Conservation (phyloP, 805 yeast species). For the Blastobotrys peoriensis region DNA sequence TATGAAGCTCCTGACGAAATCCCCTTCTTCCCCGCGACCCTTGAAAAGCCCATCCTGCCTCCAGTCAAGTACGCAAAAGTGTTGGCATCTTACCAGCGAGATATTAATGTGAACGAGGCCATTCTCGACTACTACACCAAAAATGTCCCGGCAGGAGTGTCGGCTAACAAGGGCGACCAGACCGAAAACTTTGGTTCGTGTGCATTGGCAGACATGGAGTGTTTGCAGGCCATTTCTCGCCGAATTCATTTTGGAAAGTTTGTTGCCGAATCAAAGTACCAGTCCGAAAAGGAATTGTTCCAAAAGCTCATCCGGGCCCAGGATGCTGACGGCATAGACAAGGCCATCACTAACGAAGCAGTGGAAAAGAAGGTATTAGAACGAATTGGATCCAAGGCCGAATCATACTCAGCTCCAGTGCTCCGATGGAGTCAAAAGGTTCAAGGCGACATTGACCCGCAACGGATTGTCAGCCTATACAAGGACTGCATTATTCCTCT, state of each 20-base stretch:
- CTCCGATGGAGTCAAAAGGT: constrained; percentile 57
- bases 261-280: constrained; percentile 94
- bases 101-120: constrained; percentile 66
- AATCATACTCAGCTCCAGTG: constrained; percentile 85
- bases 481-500: constrained; percentile 86
- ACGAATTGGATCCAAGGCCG: constrained; percentile 74
- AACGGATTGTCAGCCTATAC: constrained; percentile 74
- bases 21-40: constrained; percentile 73
- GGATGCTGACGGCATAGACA: constrained; percentile 69
- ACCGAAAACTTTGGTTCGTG: constrained; percentile 84
- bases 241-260: constrained; percentile 96
- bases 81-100: constrained; percentile 66
- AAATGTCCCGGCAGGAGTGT: constrained; percentile 68
- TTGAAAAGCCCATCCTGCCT: constrained; percentile 71
- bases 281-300: constrained; percentile 56
- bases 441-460: constrained; percentile 75
- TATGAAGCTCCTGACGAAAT: constrained; percentile 92
- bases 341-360: constrained; percentile 75
- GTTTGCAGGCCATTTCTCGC: constrained; percentile 80
- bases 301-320: constrained; percentile 55
- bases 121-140: constrained; percentile 64
- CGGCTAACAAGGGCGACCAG: constrained; percentile 56
- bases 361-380: constrained; percentile 82
- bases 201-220: constrained; percentile 76
- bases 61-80: constrained; percentile 70